Conservation (phyloP, 768 basidiomycete genomes). For the Mycena amicta region DNA sequence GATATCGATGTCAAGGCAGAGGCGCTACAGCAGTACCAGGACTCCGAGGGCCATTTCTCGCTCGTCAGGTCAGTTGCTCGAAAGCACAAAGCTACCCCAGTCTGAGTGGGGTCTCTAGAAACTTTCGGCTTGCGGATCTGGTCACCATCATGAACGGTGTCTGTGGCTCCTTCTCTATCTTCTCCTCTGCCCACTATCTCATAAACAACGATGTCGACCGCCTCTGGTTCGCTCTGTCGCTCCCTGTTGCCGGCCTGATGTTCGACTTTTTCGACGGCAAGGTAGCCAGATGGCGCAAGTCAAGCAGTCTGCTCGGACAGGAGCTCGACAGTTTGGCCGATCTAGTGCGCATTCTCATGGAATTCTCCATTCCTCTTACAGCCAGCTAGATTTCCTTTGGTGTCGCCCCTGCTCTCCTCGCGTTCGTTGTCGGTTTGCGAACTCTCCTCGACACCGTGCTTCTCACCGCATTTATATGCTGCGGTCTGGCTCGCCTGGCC, state of each 20-base stretch:
- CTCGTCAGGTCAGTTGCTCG: constrained; percentile 76
- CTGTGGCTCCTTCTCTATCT: constrained; percentile 94
- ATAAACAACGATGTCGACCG: constrained; percentile 75
- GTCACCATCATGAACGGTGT: constrained; percentile 99
- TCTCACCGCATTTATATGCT: constrained; percentile 90
- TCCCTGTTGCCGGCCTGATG: constrained; percentile 92
- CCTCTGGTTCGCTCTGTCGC: constrained; percentile 83
- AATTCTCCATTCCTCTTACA: constrained; percentile 4
- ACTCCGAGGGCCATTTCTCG: constrained; percentile 94
- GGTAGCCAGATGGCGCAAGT: constrained; percentile 96
- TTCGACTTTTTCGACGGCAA: constrained; percentile 99
- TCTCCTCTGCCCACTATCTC: constrained; percentile 90
- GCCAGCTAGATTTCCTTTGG: constrained; percentile 88
- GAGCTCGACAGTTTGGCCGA: constrained; percentile 97
- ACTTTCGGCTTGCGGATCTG: constrained; percentile 96
- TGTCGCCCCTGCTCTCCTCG: constrained; percentile 92
- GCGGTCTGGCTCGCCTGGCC: constrained; percentile 93
- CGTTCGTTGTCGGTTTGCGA: constrained; percentile 87
- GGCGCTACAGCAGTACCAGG: constrained; percentile 78
- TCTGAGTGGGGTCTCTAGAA: constrained; percentile 50
- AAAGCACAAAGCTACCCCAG: constrained; percentile 12
- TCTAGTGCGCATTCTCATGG: constrained; percentile 57
- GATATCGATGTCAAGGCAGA: constrained; percentile 30
- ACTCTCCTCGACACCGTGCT: constrained; percentile 89
- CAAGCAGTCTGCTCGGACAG: constrained; percentile 93